phyloP scores from a whole-genome alignment of 2,329 filamentous ascomycete genomes.

The Beauveria australis region DNA sequence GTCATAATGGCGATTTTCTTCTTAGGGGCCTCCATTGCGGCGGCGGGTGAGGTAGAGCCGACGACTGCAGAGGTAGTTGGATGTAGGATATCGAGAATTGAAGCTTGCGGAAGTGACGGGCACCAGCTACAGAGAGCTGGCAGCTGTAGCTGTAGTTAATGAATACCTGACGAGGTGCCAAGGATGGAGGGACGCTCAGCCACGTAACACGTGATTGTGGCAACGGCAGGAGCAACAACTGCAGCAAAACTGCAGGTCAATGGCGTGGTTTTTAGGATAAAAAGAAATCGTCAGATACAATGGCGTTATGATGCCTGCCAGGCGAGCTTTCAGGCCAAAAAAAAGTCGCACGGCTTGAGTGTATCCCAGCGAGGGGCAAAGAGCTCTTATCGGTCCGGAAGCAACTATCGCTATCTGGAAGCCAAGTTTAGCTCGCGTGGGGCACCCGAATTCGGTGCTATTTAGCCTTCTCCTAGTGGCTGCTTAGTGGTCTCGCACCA shows the following conservation, averaged over 20 bases:
- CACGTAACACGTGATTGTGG: not conserved
- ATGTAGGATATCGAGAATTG: not conserved
- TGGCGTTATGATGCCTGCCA: not conserved
- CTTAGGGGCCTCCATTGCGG: constrained; percentile 30
- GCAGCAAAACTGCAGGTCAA: not conserved
- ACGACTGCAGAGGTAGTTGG: not conserved
- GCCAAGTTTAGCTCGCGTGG: not conserved
- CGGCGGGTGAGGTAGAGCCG: not conserved
- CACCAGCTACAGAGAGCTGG: not conserved
- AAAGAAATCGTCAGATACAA: not conserved
- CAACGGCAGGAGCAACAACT: not conserved
- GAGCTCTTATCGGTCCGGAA: constrained; percentile 9
- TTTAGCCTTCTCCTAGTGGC: not conserved
- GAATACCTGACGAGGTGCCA: not conserved
- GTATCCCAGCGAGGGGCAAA: not conserved
- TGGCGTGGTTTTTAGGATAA: not conserved
- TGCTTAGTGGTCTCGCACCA: not conserved
- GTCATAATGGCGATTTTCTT: constrained; percentile 86
- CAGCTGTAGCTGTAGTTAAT: not conserved
- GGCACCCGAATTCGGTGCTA: not conserved
- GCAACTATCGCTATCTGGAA: constrained; percentile 5
- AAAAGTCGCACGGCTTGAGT: not conserved
- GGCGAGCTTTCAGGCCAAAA: not conserved
- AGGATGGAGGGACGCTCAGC: not conserved
- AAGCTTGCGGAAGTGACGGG: not conserved